phyloP scores from a whole-genome alignment of 306 rosid genomes.

The Lathyrus tuberosus region DNA sequence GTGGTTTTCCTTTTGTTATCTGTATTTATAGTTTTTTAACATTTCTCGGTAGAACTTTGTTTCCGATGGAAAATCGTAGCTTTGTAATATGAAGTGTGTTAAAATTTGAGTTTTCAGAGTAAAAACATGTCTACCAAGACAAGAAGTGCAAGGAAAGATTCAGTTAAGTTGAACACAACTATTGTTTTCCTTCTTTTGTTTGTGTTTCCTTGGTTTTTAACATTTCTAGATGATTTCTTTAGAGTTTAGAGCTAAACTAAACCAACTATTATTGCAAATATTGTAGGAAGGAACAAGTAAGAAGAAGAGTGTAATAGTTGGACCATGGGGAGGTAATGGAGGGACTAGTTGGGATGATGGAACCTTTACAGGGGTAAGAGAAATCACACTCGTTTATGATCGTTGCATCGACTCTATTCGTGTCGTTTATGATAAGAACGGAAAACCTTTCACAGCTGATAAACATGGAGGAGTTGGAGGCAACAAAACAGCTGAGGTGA shows the following conservation, averaged over 20 bases:
- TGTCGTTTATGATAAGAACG: constrained; percentile 60
- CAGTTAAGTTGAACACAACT: not conserved
- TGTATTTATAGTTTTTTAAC: not conserved
- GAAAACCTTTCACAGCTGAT: constrained; percentile 53
- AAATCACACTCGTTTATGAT: constrained; percentile 50
- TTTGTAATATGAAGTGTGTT: not conserved
- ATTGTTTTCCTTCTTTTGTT: constrained; percentile 2
- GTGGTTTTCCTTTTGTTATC: not conserved
- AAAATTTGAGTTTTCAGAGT: not conserved
- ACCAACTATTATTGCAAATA: not conserved
- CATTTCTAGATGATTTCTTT: not conserved
- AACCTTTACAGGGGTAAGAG: constrained; percentile 56
- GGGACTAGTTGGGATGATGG: constrained; percentile 76
- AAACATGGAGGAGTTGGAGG: constrained; percentile 72
- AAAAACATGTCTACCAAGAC: constrained; percentile 1
- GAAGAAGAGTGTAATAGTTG: constrained; percentile 49
- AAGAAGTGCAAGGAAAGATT: not conserved
- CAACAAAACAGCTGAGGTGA: constrained; percentile 47
- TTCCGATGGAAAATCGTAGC: not conserved
- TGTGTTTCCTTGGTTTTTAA: too few relatives aligned
- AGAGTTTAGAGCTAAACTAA: not conserved
- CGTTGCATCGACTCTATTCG: constrained; percentile 60
- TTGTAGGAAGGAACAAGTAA: constrained; percentile 42
- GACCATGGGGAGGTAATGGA: constrained; percentile 78
- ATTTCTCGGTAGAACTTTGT: not conserved